These are phyloP conservation scores for Beauveria caledonica DNA, from an alignment of 2,329 filamentous ascomycete genomes.

Conservation along the genomic window DNA sequence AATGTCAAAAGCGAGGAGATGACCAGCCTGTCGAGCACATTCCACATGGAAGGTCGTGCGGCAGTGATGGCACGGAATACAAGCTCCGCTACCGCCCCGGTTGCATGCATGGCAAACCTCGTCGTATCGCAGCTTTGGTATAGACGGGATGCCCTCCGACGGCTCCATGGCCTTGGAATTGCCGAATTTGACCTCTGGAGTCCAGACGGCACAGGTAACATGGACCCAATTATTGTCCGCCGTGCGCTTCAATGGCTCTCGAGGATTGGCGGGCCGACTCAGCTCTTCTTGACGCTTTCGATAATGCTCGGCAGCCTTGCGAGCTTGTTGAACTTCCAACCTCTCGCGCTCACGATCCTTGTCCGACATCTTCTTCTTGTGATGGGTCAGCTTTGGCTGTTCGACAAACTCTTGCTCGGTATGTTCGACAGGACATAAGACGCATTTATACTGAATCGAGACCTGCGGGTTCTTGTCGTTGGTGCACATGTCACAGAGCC, in stretches of 20 bases:
- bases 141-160: constrained; percentile 82
- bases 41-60: constrained; percentile 66
- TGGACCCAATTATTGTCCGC: constrained; percentile 98
- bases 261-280: constrained; percentile 73
- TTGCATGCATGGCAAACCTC: constrained; percentile 82
- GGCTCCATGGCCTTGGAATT: constrained; percentile 74
- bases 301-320: constrained; percentile 73
- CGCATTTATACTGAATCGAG: constrained; percentile 91
- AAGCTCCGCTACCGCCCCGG: constrained; percentile 58
- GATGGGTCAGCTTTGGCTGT: constrained; percentile 40
- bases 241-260: constrained; percentile 88
- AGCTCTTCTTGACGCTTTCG: constrained; percentile 73
- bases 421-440: constrained; percentile 76
- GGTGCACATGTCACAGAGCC: constrained; percentile 91
- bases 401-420: constrained; percentile 81
- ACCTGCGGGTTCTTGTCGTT: constrained; percentile 90
- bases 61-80: constrained; percentile 73
- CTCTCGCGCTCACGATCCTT: constrained; percentile 85
- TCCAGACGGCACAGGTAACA: constrained; percentile 86
- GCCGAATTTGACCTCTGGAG: constrained; percentile 86
- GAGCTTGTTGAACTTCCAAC: constrained; percentile 73
- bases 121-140: constrained; percentile 64
- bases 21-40: constrained; percentile 78
- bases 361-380: constrained; percentile 82
- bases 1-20: constrained; percentile 83